Evolutionary conservation across 2,329 filamentous ascomycete species (phyloP).

Genomic region (Helicocarpus griseus): DNA sequence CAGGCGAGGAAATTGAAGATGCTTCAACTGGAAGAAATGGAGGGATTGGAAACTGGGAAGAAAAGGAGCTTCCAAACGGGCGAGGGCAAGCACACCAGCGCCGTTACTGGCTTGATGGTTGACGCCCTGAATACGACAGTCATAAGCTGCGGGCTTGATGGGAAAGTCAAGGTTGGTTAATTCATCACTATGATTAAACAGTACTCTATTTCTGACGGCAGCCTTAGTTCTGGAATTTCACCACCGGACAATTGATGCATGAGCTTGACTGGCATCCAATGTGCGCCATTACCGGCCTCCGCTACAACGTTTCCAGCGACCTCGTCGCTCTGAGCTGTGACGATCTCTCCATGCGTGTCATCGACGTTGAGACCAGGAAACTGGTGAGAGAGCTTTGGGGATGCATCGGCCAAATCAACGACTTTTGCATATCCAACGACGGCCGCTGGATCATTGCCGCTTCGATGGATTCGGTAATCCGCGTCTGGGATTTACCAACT

Average conservation of each 20-base stretch:
- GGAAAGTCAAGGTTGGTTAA: constrained; percentile 61
- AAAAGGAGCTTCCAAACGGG: constrained; percentile 29
- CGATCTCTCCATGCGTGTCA: constrained; percentile 75
- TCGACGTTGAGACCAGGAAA: constrained; percentile 83
- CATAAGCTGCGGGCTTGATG: constrained; percentile 80
- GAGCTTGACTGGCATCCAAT: constrained; percentile 77
- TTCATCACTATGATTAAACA: neutral
- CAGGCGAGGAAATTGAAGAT: constrained; percentile 69
- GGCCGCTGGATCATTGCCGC: constrained; percentile 89
- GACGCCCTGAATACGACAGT: constrained; percentile 82
- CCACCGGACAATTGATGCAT: constrained; percentile 67
- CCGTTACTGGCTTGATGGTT: constrained; percentile 76
- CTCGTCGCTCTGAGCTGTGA: constrained; percentile 82
- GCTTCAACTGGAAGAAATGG: constrained; percentile 41
- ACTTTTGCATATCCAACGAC: constrained; percentile 83
- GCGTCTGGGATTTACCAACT: constrained; percentile 92
- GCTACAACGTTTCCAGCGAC: constrained; percentile 74
- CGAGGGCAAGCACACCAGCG: constrained; percentile 65
- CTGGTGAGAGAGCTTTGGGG: constrained; percentile 91
- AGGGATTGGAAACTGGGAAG: constrained; percentile 42
- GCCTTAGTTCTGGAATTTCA: constrained; percentile 77
- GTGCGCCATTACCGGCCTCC: constrained; percentile 64
- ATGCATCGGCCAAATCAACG: constrained; percentile 61
- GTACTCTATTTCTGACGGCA: neutral
- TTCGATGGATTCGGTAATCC: constrained; percentile 66